A percentile compares a stretch with the other conserved stretches of the same genome.
phyloP scores from a whole-genome alignment of 164 flowering plant genomes.

The Sextonia rubra region DNA sequence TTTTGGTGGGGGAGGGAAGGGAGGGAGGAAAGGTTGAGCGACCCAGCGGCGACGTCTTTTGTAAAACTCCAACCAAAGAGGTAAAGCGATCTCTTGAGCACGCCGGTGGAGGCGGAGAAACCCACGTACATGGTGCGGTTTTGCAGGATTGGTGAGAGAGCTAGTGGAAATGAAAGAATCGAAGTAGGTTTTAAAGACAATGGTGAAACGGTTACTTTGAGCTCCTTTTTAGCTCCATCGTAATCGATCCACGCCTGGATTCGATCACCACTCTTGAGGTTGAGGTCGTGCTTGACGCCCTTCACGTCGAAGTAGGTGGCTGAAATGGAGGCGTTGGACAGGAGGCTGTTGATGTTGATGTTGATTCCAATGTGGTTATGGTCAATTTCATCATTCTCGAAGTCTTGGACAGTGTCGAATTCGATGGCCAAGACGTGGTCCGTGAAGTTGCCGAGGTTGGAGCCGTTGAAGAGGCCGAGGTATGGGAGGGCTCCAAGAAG shows the following conservation, averaged over 20 bases:
- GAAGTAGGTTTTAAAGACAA: conserved; percentile 29
- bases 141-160: conserved; percentile 40
- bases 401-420: conserved; percentile 59
- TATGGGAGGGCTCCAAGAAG: conserved; percentile 39
- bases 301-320: conserved; percentile 15
- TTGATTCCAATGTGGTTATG: conserved; percentile 75
- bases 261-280: conserved; percentile 35
- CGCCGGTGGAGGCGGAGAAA: conserved; percentile 69
- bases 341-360: conserved; percentile 33
- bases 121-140: conserved; percentile 60
- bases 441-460: conserved; percentile 29
- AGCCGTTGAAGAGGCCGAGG: conserved; percentile 48
- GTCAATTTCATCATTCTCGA: conserved; percentile 50
- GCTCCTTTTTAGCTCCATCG: conserved; percentile 22
- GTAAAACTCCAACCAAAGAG: conserved; percentile 35
- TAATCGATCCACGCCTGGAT: conserved; percentile 71
- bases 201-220: conserved; percentile 45
- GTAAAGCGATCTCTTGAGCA: conserved; percentile 25
- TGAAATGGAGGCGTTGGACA: conserved; percentile 39
- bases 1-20: conserved; percentile 37
- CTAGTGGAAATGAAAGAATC: conserved; percentile 31
- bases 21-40: conserved; percentile 30
- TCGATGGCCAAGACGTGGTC: conserved; percentile 57
- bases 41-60: conserved; percentile 16
- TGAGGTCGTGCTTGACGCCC: conserved; percentile 16